These are phyloP conservation scores for Mortierella sp. DNA, from an alignment of 371 early-diverging fungal genomes.

Conservation along the genomic window DNA sequence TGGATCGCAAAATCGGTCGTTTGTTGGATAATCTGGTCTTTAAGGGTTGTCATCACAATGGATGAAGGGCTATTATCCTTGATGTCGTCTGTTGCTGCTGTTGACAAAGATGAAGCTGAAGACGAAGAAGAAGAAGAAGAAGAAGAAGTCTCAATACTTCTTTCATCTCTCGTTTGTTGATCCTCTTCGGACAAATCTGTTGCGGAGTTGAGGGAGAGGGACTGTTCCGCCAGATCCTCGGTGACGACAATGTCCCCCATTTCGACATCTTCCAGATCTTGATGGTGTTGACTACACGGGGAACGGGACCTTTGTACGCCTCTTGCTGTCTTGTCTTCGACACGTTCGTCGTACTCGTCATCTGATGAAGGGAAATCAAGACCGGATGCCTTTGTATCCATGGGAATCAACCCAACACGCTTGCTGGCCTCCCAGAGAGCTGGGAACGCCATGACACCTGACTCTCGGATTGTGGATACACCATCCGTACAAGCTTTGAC, in stretches of 20 bases:
- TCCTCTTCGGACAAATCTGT: neutral
- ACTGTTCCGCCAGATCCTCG: conserved; percentile 3
- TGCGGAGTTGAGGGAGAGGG: neutral
- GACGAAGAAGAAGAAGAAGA: no score
- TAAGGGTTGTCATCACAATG: conserved; percentile 23
- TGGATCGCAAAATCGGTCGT: conserved; percentile 35
- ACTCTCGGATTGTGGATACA: conserved; percentile 67
- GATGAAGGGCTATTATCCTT: no score
- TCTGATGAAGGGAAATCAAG: conserved; percentile 10
- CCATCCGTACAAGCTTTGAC: conserved; percentile 68
- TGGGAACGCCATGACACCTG: conserved; percentile 64
- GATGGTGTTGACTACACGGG: neutral
- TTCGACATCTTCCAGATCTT: conserved; percentile 29
- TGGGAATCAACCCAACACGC: conserved; percentile 29
- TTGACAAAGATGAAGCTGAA: neutral
- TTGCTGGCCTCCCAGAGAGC: conserved; percentile 45
- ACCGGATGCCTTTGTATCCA: neutral
- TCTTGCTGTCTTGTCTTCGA: neutral
- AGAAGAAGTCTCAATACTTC: neutral
- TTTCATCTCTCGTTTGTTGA: neutral
- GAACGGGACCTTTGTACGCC: neutral
- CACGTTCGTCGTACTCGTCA: conserved; percentile 3
- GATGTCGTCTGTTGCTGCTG: neutral
- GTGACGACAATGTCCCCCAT: conserved; percentile 42
- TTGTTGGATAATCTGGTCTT: conserved; percentile 37